Evolutionary conservation across 1,284 basidiomycete species (phyloP).

Genomic region (Boletus smithii): DNA sequence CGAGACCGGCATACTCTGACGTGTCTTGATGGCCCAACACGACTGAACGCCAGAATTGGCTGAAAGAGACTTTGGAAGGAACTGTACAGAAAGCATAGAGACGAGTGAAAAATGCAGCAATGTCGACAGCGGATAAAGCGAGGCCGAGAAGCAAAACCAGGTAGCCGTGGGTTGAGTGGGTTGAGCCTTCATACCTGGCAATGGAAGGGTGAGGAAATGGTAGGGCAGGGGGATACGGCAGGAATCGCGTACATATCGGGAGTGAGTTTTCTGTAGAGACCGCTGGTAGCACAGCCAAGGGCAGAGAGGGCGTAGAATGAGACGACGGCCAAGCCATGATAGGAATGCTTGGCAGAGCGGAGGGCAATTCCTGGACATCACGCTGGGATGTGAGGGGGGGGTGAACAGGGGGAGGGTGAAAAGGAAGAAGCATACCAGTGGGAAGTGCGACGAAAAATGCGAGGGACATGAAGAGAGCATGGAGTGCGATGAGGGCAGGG

Average conservation of each 20-base stretch:
- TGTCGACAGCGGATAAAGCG: constrained; percentile 57
- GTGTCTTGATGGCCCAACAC: constrained; percentile 45
- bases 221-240: constrained; percentile 4
- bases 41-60: constrained; percentile 52
- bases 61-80: constrained; percentile 44
- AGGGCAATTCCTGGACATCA: constrained; percentile 61
- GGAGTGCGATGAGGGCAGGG: constrained; percentile 63
- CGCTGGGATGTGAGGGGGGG: background rate
- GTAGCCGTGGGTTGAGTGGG: constrained; percentile 65
- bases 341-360: constrained; percentile 66
- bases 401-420: background rate
- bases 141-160: constrained; percentile 53
- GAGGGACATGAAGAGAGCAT: constrained; percentile 63
- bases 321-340: constrained; percentile 51
- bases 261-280: constrained; percentile 69
- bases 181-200: constrained; percentile 63
- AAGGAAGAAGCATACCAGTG: constrained; percentile 47
- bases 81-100: constrained; percentile 46
- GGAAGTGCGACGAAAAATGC: constrained; percentile 79
- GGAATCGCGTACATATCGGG: constrained; percentile 65
- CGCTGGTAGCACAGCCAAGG: constrained; percentile 61
- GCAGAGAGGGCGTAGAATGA: constrained; percentile 55
- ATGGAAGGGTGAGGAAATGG: constrained; percentile 13
- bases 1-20: constrained; percentile 54
- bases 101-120: constrained; percentile 47